These are phyloP conservation scores for Russula virescens DNA, from an alignment of 768 basidiomycete species.

Conservation along the genomic window DNA sequence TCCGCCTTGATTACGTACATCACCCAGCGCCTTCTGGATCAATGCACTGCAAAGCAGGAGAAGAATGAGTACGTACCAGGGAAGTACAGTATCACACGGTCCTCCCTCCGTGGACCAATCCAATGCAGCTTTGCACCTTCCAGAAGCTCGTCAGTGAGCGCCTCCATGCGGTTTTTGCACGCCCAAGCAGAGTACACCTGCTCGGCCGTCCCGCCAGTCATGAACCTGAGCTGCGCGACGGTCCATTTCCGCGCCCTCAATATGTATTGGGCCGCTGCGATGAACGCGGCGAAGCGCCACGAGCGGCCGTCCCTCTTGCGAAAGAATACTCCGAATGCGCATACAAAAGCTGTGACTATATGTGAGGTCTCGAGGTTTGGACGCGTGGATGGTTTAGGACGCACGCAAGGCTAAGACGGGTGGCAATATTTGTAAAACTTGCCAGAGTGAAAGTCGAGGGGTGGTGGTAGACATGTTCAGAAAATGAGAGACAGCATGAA, in stretches of 20 bases:
- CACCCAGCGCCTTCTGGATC: too few species aligned
- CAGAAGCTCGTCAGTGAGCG: not conserved
- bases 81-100: conserved; percentile 11
- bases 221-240: not conserved
- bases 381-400: too few species aligned
- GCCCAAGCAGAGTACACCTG: not conserved
- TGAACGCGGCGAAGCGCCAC: not conserved
- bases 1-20: not conserved
- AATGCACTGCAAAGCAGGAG: not conserved
- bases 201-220: not conserved
- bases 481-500: too few species aligned
- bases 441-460: too few species aligned
- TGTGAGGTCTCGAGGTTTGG: not conserved
- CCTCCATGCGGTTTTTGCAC: not conserved
- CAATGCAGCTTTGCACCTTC: conserved; percentile 13
- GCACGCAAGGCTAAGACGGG: too few species aligned
- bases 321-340: not conserved
- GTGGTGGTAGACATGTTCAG: too few species aligned
- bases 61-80: not conserved
- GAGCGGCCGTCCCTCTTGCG: conserved; percentile 11
- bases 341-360: not conserved
- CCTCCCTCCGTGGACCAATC: conserved; percentile 4
- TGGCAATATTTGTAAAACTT: too few species aligned
- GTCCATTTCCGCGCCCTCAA: not conserved
- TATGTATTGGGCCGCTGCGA: not conserved